These are phyloP conservation scores for Fusarium sacchari DNA, from an alignment of 2,329 filamentous ascomycete species.

Conservation along the genomic window DNA sequence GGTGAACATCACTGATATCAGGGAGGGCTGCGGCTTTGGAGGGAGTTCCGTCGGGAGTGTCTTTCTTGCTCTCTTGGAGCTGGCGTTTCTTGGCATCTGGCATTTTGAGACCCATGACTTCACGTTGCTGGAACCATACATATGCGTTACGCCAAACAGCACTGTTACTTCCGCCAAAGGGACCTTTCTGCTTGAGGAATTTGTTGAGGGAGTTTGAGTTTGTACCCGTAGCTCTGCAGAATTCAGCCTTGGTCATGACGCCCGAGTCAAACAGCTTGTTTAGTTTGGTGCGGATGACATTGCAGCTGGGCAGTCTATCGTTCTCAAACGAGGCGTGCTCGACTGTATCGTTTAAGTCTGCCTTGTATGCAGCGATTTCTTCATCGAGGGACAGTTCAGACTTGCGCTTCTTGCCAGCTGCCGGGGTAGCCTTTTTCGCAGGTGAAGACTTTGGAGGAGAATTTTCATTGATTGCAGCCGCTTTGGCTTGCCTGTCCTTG, in stretches of 20 bases:
- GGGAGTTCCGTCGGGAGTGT: neutral
- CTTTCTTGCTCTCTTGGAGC: neutral
- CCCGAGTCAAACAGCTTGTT: slow-evolving; percentile 11
- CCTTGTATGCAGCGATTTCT: slow-evolving; percentile 3
- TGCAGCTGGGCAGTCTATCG: neutral
- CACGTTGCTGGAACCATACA: slow-evolving; percentile 5
- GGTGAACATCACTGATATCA: neutral
- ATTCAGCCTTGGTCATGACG: neutral
- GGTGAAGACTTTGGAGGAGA: accelerated
- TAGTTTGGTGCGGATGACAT: neutral
- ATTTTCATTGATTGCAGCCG: neutral
- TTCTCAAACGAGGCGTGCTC: neutral
- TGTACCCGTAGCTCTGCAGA: neutral
- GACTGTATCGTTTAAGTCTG: neutral
- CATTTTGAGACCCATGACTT: slow-evolving; percentile 4
- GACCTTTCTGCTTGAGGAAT: neutral
- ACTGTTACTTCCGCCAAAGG: neutral
- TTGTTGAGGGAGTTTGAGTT: slow-evolving; percentile 10
- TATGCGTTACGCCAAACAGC: slow-evolving; percentile 4
- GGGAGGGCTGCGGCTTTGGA: neutral
- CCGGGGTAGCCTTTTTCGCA: neutral
- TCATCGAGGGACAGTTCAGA: neutral
- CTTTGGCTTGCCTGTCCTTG: neutral
- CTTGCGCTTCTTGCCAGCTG: slow-evolving; percentile 1
- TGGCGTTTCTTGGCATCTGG: slow-evolving; percentile 1